Percentiles rank a stretch among this genome's conserved stretches.
Evolutionary conservation across 2,329 filamentous ascomycete species (phyloP).

Genomic region (Curvularia lunata): DNA sequence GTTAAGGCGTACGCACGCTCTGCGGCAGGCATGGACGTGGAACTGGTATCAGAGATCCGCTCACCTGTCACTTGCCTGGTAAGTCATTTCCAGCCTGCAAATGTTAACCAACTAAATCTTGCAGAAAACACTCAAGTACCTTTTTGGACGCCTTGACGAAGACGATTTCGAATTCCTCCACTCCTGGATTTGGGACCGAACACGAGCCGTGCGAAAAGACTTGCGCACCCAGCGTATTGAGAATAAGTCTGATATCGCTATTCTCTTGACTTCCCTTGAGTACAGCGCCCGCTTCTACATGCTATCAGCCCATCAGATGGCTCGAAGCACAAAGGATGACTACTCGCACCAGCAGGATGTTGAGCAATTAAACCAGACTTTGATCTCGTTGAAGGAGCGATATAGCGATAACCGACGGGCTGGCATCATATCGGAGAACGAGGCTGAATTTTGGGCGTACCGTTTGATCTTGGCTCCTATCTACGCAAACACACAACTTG

Average conservation of each 20-base stretch:
- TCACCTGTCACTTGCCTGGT: constrained; percentile 58
- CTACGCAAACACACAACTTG: constrained; percentile 55
- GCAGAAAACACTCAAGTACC: constrained; percentile 53
- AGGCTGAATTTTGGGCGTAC: constrained; percentile 69
- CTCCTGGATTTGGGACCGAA: constrained; percentile 70
- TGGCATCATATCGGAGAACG: constrained; percentile 59
- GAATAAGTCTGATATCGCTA: constrained; percentile 59
- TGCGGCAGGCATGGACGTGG: constrained; percentile 67
- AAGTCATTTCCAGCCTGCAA: constrained; percentile 15
- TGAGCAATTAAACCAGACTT: constrained; percentile 68
- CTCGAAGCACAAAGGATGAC: constrained; percentile 51
- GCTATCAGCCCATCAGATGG: constrained; percentile 64
- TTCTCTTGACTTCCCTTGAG: constrained; percentile 67
- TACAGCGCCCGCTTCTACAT: constrained; percentile 70
- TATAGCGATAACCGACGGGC: constrained; percentile 50
- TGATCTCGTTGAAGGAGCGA: constrained; percentile 65
- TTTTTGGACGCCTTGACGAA: constrained; percentile 57
- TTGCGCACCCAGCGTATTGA: constrained; percentile 68
- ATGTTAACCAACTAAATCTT: constrained; percentile 25
- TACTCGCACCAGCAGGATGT: constrained; percentile 64
- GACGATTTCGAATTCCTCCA: constrained; percentile 59
- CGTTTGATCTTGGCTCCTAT: constrained; percentile 59
- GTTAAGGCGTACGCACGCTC: constrained; percentile 69
- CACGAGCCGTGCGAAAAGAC: constrained; percentile 68
- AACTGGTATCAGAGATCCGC: constrained; percentile 68